Percentiles rank a stretch among this genome's conserved stretches.
Evolutionary conservation across 495 filamentous ascomycete genomes (phyloP).

Genomic region (Neurospora sp.): DNA sequence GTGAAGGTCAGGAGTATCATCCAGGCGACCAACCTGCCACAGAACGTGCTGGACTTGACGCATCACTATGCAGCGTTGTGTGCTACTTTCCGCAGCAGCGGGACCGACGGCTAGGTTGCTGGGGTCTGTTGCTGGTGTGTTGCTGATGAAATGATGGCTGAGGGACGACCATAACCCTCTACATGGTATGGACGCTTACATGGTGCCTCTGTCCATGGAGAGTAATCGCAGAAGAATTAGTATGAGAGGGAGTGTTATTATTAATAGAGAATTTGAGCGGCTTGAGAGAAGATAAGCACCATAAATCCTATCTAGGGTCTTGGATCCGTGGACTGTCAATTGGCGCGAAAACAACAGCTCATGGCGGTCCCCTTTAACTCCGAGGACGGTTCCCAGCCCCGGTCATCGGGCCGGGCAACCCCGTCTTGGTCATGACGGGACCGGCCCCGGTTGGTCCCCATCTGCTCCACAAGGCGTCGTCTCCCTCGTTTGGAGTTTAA

Average conservation of each 20-base stretch:
- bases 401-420: neutral
- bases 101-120: constrained; percentile 63
- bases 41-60: constrained; percentile 86
- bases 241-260: neutral
- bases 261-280: neutral
- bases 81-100: constrained; percentile 87
- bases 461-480: neutral
- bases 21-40: constrained; percentile 86
- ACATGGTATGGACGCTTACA: neutral
- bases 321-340: neutral
- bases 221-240: neutral
- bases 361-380: neutral
- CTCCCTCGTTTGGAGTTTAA: neutral
- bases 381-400: neutral
- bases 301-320: neutral
- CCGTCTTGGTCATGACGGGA: neutral
- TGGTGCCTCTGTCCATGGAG: neutral
- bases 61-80: constrained; percentile 94
- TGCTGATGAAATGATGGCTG: neutral
- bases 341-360: neutral
- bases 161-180: neutral
- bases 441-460: neutral
- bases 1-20: constrained; percentile 96
- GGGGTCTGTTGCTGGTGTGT: neutral
- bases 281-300: neutral